These are phyloP conservation scores for Dactylellina parvicollis DNA, from an alignment of 2,329 filamentous ascomycete genomes.

Conservation along the genomic window DNA sequence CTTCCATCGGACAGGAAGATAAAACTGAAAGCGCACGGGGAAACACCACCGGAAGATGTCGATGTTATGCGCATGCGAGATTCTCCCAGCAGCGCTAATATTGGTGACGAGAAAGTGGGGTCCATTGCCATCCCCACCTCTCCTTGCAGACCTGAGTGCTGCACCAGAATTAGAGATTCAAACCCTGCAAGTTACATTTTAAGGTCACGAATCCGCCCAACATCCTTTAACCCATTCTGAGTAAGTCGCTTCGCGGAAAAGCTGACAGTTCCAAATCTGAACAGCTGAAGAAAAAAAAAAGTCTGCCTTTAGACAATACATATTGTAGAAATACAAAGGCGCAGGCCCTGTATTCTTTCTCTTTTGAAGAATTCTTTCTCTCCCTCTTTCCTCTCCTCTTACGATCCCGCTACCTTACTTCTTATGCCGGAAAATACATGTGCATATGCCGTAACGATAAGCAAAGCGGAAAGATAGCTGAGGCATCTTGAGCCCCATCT, in stretches of 20 bases:
- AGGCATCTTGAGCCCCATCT: conserved; percentile 15
- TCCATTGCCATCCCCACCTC: conserved; percentile 14
- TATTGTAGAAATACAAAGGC: conserved; percentile 32
- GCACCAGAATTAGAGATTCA: conserved; percentile 45
- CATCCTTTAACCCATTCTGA: conserved; percentile 46
- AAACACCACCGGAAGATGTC: background rate
- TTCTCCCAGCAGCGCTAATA: conserved; percentile 37
- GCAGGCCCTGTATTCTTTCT: conserved; percentile 11
- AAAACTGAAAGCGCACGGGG: background rate
- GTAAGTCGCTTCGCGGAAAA: conserved; percentile 46
- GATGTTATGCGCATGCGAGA: conserved; percentile 18
- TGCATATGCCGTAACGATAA: conserved; percentile 49
- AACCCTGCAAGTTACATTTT: conserved; percentile 51
- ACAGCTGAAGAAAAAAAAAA: conserved; percentile 44
- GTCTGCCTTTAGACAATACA: conserved; percentile 46
- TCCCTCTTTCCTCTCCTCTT: conserved; percentile 14
- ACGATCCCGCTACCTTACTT: conserved; percentile 2
- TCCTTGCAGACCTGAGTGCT: conserved; percentile 38
- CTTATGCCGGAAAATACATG: conserved; percentile 31
- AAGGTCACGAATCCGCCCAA: conserved; percentile 40
- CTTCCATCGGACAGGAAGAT: background rate
- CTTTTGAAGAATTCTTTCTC: background rate
- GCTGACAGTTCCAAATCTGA: conserved; percentile 54
- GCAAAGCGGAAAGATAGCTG: conserved; percentile 36
- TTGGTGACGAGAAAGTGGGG: conserved; percentile 30